Evolutionary conservation across 73 alveolate species (phyloP), one percentile per base, ranked within the genome.

Genomic region (Blepharisma stoltei): DNA sequence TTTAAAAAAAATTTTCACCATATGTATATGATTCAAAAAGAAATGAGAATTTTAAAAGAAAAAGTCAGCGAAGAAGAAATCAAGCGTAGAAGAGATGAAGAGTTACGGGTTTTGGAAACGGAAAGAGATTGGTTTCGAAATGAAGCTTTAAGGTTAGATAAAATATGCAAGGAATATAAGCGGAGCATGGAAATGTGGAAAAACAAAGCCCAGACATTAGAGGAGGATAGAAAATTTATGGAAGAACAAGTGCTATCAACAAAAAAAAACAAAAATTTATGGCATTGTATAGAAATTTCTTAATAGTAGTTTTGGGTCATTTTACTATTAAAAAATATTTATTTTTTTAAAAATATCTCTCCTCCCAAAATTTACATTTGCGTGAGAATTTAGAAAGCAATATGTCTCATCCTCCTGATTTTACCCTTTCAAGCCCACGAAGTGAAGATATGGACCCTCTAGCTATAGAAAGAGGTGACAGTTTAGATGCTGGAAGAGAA

Each of bases 41-140:
- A 84, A 75, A 65, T 84, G 37, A 78, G 81, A 54, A 55, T 70
- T 6, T 45, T 84, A 53, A 84, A 84, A 55, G 86, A 83, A 69
- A 84, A 84, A 82, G 86, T 81, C 11, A 85, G 81, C 54, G 91
- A 84, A n/a, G 87, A 84, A 44, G 88, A 78, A 43, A 27, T 81
- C 9, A 78, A 85, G 7, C 75, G 81, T 11, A 84, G 73, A 54
- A 85, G 88, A 8, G 88, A 84, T 55, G 88, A 84, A 32, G 81
- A 81, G 21, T 67, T 79, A 52, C 82, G 77, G 48, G 55, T 71
- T 32, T 45, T 84, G 44, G 88, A 73, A 25, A 82, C 81, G 11
- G 88, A 84, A 54, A 78, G 91, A 27, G 91, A 84, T 80, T 80
- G 85, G 71, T 84, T 84, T 66, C 85, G 83, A n/a, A 84, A 73